Evolutionary conservation across 2,329 filamentous ascomycete genomes (phyloP), one percentile per base, ranked within the genome.

Genomic region (Aspergillus pseudonomiae): DNA sequence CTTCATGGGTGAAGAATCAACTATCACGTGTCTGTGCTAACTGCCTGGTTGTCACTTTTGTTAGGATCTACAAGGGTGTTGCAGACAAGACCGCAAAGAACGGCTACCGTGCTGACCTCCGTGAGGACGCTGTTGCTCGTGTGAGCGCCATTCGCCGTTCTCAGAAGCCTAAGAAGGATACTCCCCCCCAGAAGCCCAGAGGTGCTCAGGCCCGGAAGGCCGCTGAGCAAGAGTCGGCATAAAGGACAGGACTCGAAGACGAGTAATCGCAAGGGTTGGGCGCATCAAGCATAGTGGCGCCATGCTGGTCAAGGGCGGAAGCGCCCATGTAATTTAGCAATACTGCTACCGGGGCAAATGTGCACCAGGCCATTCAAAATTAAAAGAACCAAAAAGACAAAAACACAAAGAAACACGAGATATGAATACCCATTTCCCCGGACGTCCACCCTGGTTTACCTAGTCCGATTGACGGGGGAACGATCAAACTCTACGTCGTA

Each of bases 31-130:
- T n/a, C 41, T 34, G 19, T 72, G 65, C 65, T 75, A 65, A 70
- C 52, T 55, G 24, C 57, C 14, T 32, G 19, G 43, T 50, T 10
- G 7, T 16, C 60, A 36, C 59, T 21, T 59, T 9, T 26, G 39
- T 58, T 70, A 95, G 93, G 88, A 90, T 91, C 84, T 98, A 94
- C 89, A 92, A 91, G 85, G 86, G 87, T 75, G 88, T 98, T 79
- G 93, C 93, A 83, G 91, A 88, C 85, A 85, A 86, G 80, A 88
- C 89, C 74, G 91, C 93, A 81, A 93, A 93, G 88, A 86, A 87
- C 79, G 88, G 89, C 78, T 99, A 98, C 90, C 92, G 91, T 74
- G 76, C 86, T 75, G 91, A 94, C 79, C 86, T 94, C 81, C 90
- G 90, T 73, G 83, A 87, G 76, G 85, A 85, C 75, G 94, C 94